phyloP scores from a whole-genome alignment of 2,329 filamentous ascomycete species.

The Pyrenochaeta sp. region DNA sequence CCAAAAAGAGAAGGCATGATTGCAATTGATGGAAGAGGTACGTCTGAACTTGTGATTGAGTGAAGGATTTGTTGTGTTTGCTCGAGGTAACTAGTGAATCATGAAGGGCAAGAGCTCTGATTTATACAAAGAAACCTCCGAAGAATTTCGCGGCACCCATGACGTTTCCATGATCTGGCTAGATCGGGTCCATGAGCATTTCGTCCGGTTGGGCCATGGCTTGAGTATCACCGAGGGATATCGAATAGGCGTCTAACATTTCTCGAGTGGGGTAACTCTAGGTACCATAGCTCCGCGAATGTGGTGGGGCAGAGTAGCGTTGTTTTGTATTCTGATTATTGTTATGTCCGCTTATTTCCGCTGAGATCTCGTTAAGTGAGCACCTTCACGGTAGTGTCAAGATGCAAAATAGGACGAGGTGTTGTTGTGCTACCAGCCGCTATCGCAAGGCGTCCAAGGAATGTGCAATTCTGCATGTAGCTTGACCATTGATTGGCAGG shows the following conservation, averaged over 20 bases:
- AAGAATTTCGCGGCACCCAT: too few relatives aligned
- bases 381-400: too few relatives aligned
- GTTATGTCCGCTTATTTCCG: neutral
- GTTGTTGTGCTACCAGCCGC: neutral
- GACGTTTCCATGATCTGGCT: conserved; percentile 9
- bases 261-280: too few relatives aligned
- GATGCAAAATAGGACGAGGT: too few relatives aligned
- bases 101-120: conserved; percentile 4
- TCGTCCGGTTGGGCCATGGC: neutral
- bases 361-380: too few relatives aligned
- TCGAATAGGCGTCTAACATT: conserved; percentile 1
- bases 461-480: neutral
- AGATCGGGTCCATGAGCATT: neutral
- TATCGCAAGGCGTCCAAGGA: neutral
- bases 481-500: neutral
- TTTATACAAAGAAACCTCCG: conserved; percentile 4
- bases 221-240: neutral
- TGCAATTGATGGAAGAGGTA: neutral
- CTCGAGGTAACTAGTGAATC: neutral
- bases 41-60: neutral
- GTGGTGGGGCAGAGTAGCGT: neutral
- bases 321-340: too few relatives aligned
- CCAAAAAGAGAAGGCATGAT: conserved; percentile 38
- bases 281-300: neutral
- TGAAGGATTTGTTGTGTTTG: neutral